phyloP scores from a whole-genome alignment of 345 rosid genomes.

The Syzygium oleosum region DNA sequence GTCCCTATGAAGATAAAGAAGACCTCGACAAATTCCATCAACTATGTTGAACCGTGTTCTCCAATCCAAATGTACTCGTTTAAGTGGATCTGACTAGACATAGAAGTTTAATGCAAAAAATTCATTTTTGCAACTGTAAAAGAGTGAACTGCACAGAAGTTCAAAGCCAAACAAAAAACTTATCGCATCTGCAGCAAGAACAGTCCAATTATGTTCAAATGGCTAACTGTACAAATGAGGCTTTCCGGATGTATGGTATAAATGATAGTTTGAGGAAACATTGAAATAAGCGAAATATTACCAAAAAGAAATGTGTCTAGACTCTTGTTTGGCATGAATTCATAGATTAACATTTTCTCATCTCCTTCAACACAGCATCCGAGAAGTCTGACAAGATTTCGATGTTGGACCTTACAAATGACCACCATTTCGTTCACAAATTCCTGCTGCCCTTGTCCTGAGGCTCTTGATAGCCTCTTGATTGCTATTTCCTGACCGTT shows the following conservation, averaged over 20 bases:
- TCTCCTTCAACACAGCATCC: slow-evolving; percentile 25
- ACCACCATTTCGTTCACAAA: slow-evolving; percentile 18
- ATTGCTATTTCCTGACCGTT: slow-evolving; percentile 27
- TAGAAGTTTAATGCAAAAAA: slow-evolving; percentile 12
- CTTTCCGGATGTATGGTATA: neutral
- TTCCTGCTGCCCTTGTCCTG: slow-evolving; percentile 8
- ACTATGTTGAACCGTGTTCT: slow-evolving; percentile 27
- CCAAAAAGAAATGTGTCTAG: slow-evolving; percentile 22
- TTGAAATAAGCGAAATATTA: neutral
- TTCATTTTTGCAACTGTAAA: neutral
- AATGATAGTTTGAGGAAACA: neutral
- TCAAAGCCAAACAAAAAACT: neutral
- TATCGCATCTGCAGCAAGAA: neutral
- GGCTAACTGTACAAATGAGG: neutral
- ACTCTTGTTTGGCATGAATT: slow-evolving; percentile 30
- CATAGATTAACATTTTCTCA: slow-evolving; percentile 23
- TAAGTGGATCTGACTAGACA: slow-evolving; percentile 15
- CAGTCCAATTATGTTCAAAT: neutral
- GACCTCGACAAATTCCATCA: slow-evolving; percentile 43
- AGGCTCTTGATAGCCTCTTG: slow-evolving; percentile 20
- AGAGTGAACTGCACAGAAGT: neutral
- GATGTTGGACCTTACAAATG: slow-evolving; percentile 28
- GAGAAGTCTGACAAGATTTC: slow-evolving; percentile 23
- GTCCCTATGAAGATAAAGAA: slow-evolving; percentile 43
- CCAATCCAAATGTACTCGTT: slow-evolving; percentile 25